A percentile compares a stretch with the other conserved stretches of the same genome.
Conservation (phyloP, 2,329 filamentous ascomycete species). For the Trichoderma atroviride region DNA sequence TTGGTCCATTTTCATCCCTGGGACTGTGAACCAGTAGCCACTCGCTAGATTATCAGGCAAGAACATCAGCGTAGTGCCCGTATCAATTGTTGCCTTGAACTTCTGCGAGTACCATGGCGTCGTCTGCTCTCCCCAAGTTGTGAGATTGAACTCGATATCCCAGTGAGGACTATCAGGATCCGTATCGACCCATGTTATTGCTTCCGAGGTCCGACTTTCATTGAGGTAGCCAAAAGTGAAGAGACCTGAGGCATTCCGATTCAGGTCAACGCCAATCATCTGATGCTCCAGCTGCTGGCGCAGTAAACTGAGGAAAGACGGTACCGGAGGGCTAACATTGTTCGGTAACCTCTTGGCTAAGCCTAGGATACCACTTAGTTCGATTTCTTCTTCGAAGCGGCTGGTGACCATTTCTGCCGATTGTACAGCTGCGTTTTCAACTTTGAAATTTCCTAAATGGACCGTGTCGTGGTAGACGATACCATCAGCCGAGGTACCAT, state of each 20-base stretch:
- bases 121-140: constrained; percentile 48
- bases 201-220: constrained; percentile 41
- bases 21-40: constrained; percentile 65
- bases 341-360: constrained; percentile 52
- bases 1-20: constrained; percentile 53
- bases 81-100: constrained; percentile 64
- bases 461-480: constrained; percentile 56
- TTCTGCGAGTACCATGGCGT: constrained; percentile 51
- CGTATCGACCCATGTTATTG: constrained; percentile 48
- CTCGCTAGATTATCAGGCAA: constrained; percentile 58
- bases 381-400: constrained; percentile 46
- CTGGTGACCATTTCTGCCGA: constrained; percentile 49
- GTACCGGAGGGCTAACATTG: constrained; percentile 47
- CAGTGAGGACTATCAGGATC: constrained; percentile 42
- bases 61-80: constrained; percentile 68
- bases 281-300: constrained; percentile 44
- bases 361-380: constrained; percentile 56
- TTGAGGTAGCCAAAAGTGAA: constrained; percentile 58
- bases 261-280: constrained; percentile 55
- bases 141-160: constrained; percentile 55
- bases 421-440: constrained; percentile 53
- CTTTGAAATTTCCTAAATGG: constrained; percentile 47
- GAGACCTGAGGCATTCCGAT: constrained; percentile 49
- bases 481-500: constrained; percentile 50
- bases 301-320: constrained; percentile 51